Percentiles rank a stretch among this genome's conserved stretches.
Conservation (phyloP, 1,139 yeast genomes). For the Hemisphaericaspora lyxosophila region DNA sequence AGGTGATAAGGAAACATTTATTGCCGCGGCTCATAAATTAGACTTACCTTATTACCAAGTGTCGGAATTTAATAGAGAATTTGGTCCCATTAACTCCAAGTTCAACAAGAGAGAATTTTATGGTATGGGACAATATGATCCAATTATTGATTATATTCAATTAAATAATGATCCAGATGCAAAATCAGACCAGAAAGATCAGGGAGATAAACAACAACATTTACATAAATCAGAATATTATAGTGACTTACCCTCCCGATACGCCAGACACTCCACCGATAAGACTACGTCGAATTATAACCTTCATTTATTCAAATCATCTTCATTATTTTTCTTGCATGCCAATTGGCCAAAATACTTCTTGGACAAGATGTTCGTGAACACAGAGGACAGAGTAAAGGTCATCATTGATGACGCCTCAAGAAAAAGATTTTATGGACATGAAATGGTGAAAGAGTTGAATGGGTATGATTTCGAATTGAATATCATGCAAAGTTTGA, state of each 20-base stretch:
- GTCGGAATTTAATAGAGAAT: constrained; percentile 38
- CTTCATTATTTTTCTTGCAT: constrained; percentile 33
- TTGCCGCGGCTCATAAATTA: constrained; percentile 57
- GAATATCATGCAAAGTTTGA: constrained; percentile 24
- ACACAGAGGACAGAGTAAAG: constrained; percentile 26
- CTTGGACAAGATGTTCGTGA: constrained; percentile 25
- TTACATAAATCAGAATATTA: constrained; percentile 10
- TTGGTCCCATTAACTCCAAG: constrained; percentile 27
- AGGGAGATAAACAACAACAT: constrained; percentile 1
- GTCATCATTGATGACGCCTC: constrained; percentile 19
- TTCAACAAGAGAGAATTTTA: constrained; percentile 27
- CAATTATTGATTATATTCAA: constrained; percentile 33
- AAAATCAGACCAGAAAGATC: constrained; percentile 1
- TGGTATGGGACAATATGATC: constrained; percentile 44
- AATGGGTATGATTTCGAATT: constrained; percentile 32
- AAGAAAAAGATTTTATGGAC: constrained; percentile 32
- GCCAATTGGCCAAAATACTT: constrained; percentile 41
- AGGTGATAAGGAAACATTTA: constrained; percentile 64
- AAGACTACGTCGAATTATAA: constrained; percentile 25
- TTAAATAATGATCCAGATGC: constrained; percentile 6
- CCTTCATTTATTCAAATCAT: constrained; percentile 29
- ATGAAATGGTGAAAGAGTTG: constrained; percentile 26
- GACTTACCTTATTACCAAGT: constrained; percentile 55
- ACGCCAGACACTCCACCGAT: constrained; percentile 24
- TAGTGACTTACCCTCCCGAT: constrained; percentile 18